Percentiles rank a stretch among this genome's conserved stretches.
phyloP scores from a whole-genome alignment of 2,329 filamentous ascomycete genomes.

The Colletotrichum sp. region DNA sequence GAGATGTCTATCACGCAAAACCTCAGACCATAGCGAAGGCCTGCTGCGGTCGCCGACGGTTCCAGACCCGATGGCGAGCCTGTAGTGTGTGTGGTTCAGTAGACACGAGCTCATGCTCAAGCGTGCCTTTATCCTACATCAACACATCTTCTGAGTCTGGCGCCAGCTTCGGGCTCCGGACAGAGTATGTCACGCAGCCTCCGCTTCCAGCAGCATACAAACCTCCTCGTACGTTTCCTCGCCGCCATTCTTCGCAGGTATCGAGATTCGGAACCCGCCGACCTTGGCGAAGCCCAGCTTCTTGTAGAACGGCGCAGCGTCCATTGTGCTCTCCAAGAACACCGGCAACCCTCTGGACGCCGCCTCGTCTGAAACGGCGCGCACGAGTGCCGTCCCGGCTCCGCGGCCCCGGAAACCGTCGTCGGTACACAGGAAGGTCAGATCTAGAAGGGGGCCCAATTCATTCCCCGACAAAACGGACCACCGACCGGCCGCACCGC shows the following conservation, averaged over 20 bases:
- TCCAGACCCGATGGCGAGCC: neutral
- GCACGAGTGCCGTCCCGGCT: slow-evolving; percentile 37
- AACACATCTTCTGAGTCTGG: neutral
- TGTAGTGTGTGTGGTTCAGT: neutral
- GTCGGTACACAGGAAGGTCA: slow-evolving; percentile 44
- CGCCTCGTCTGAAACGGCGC: slow-evolving; percentile 36
- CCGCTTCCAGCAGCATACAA: neutral
- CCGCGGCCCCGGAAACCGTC: slow-evolving; percentile 38
- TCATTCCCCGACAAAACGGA: neutral
- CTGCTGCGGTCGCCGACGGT: neutral
- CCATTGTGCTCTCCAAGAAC: slow-evolving; percentile 43
- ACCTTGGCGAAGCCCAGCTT: slow-evolving; percentile 38
- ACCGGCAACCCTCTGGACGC: slow-evolving; percentile 34
- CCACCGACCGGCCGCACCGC: neutral
- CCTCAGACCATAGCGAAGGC: neutral
- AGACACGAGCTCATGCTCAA: neutral
- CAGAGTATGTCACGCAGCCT: neutral
- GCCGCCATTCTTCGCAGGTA: slow-evolving; percentile 31
- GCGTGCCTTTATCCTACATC: neutral
- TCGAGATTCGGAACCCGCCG: slow-evolving; percentile 37
- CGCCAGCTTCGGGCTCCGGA: neutral
- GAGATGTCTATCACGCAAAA: neutral
- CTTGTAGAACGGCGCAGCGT: slow-evolving; percentile 42
- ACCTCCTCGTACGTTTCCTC: neutral
- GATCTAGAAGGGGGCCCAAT: slow-evolving; percentile 29